Percentiles rank a stretch among this genome's conserved stretches.
phyloP scores from a whole-genome alignment of 257 asterid species.

The Scutellaria baicalensis region DNA sequence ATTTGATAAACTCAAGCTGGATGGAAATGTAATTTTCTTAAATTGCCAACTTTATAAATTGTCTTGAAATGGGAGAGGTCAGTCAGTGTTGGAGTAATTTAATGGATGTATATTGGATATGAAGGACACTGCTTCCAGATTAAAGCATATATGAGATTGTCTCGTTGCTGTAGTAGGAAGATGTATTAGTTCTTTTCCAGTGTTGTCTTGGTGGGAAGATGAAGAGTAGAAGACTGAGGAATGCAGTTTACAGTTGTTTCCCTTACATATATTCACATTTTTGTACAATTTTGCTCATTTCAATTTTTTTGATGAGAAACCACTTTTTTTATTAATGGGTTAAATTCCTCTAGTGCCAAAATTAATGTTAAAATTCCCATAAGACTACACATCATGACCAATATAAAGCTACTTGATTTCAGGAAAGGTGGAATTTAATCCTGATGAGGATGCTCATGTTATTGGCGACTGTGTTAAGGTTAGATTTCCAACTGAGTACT shows the following conservation, averaged over 20 bases:
- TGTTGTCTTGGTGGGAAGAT: neutral
- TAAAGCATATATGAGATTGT: neutral
- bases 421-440: constrained; percentile 81
- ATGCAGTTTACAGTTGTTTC: neutral
- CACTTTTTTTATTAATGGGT: too few species aligned
- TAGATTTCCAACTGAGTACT: constrained; percentile 17
- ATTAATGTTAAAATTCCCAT: neutral
- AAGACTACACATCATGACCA: constrained; percentile 6
- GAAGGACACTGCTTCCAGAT: neutral
- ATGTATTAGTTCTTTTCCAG: neutral
- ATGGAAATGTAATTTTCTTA: neutral
- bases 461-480: constrained; percentile 98
- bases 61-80: neutral
- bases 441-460: constrained; percentile 95
- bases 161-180: neutral
- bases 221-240: neutral
- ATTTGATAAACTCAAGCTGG: neutral
- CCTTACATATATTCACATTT: neutral
- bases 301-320: neutral
- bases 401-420: constrained; percentile 15
- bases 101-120: neutral
- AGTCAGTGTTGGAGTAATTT: neutral
- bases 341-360: neutral
- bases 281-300: neutral
- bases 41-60: neutral